phyloP scores from a whole-genome alignment of 2,329 filamentous ascomycete species.

The Dissoconium aciculare region DNA sequence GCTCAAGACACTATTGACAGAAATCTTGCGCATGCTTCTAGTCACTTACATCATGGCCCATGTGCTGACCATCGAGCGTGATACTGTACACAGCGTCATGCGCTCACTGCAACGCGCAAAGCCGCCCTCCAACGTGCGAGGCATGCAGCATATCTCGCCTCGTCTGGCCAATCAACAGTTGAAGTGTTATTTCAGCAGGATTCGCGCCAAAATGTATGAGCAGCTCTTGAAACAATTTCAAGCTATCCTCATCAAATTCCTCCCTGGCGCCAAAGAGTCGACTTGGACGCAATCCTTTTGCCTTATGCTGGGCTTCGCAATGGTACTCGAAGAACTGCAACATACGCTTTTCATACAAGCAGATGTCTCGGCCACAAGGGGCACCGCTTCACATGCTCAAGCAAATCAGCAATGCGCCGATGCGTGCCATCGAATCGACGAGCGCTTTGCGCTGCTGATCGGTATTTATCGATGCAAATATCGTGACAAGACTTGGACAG shows the following conservation, averaged over 20 bases:
- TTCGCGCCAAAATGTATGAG: slow-evolving; percentile 29
- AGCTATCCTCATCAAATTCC: slow-evolving; percentile 28
- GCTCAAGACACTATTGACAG: slow-evolving; percentile 27
- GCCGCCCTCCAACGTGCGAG: slow-evolving; percentile 13
- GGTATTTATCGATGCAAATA: slow-evolving; percentile 36
- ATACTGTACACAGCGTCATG: slow-evolving; percentile 25
- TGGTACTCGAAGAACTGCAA: slow-evolving; percentile 35
- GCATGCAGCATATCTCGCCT: slow-evolving; percentile 20
- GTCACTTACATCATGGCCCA: slow-evolving; percentile 37
- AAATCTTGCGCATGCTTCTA: slow-evolving; percentile 32
- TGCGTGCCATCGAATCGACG: slow-evolving; percentile 32
- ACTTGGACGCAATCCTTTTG: slow-evolving; percentile 35
- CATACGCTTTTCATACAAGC: slow-evolving; percentile 31
- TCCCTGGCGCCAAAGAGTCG: slow-evolving; percentile 26
- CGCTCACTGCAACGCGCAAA: slow-evolving; percentile 25
- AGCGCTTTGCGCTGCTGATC: slow-evolving; percentile 30
- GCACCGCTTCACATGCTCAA: slow-evolving; percentile 8
- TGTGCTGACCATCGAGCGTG: slow-evolving; percentile 31
- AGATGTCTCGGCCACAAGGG: slow-evolving; percentile 24
- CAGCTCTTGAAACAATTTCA: slow-evolving; percentile 33
- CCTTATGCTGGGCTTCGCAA: slow-evolving; percentile 32
- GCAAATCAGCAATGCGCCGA: slow-evolving; percentile 19
- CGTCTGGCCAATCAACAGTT: slow-evolving; percentile 36
- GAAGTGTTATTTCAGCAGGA: slow-evolving; percentile 34
- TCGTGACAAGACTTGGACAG: slow-evolving; percentile 26